Conservation (phyloP, 306 rosid genomes). For the Corylus americana region DNA sequence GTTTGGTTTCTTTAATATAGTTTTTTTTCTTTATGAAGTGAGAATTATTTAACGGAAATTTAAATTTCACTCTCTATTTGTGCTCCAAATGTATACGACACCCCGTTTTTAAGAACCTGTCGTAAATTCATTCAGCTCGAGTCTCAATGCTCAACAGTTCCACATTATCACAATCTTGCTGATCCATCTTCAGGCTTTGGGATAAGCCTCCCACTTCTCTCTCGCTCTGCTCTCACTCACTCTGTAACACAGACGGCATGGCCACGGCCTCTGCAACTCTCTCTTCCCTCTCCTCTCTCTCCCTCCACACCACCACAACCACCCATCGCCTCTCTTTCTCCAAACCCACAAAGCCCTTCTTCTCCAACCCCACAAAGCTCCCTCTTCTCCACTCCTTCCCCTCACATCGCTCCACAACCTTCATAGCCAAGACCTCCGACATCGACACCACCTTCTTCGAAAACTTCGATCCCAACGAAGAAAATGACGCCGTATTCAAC, state of each 20-base stretch:
- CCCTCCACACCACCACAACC: constrained; percentile 35
- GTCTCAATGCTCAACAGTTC: neutral
- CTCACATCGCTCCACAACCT: constrained; percentile 18
- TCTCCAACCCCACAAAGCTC: constrained; percentile 16
- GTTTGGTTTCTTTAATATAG: too few relatives aligned
- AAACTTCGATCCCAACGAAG: constrained; percentile 35
- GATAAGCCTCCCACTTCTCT: constrained; percentile 30
- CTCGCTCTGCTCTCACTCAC: neutral
- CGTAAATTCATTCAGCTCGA: neutral
- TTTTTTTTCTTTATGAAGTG: too few relatives aligned
- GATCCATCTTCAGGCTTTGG: neutral
- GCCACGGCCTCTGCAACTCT: constrained; percentile 53
- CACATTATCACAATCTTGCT: neutral
- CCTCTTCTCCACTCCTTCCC: constrained; percentile 20
- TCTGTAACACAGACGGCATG: constrained; percentile 32
- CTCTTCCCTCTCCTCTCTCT: constrained; percentile 54
- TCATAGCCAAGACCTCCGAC: constrained; percentile 48
- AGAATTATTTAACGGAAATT: neutral
- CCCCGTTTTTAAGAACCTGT: neutral
- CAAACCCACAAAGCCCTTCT: constrained; percentile 33
- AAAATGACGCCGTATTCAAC: constrained; percentile 46
- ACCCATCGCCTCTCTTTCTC: constrained; percentile 41
- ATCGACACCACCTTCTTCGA: constrained; percentile 75
- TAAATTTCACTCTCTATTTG: neutral
- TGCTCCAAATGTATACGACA: neutral